Evolutionary conservation across 1,139 yeast genomes (phyloP).

Genomic region (Yamadazyma blattariae): DNA sequence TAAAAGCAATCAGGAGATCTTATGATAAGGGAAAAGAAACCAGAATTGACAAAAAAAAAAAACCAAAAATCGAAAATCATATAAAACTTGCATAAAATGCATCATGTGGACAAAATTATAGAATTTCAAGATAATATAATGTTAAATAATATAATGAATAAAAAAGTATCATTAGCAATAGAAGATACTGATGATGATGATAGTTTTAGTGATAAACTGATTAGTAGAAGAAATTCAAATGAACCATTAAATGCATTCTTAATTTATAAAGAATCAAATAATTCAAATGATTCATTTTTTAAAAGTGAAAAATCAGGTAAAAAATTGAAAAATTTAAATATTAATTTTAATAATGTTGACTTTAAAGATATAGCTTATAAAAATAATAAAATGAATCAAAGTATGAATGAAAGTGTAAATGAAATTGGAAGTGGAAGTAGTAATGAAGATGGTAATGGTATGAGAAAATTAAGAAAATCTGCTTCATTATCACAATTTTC

Average conservation of each 20-base stretch:
- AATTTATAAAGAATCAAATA: conserved; percentile 7
- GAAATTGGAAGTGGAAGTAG: background rate
- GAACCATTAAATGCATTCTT: conserved; percentile 28
- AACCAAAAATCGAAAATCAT: too few species aligned
- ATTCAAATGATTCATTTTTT: background rate
- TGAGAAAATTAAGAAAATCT: conserved; percentile 6
- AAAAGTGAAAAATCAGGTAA: background rate
- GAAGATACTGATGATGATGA: conserved; percentile 8
- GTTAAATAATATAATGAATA: too few species aligned
- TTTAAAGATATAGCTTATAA: too few species aligned
- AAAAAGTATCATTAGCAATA: conserved; percentile 21
- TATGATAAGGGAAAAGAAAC: too few species aligned
- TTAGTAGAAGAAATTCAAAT: conserved; percentile 10
- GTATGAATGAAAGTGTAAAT: background rate
- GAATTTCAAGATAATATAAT: too few species aligned
- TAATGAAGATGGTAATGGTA: background rate
- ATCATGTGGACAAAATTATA: too few species aligned
- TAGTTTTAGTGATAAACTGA: background rate
- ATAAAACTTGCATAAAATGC: too few species aligned
- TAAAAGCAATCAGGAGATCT: conserved; percentile 3
- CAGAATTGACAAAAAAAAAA: too few species aligned
- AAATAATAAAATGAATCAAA: background rate
- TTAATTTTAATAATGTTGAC: too few species aligned
- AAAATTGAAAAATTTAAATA: background rate
- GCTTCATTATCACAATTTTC: conserved; percentile 10